These are phyloP conservation scores for Salix koriyanagi DNA, from an alignment of 345 rosid species.

Conservation along the genomic window DNA sequence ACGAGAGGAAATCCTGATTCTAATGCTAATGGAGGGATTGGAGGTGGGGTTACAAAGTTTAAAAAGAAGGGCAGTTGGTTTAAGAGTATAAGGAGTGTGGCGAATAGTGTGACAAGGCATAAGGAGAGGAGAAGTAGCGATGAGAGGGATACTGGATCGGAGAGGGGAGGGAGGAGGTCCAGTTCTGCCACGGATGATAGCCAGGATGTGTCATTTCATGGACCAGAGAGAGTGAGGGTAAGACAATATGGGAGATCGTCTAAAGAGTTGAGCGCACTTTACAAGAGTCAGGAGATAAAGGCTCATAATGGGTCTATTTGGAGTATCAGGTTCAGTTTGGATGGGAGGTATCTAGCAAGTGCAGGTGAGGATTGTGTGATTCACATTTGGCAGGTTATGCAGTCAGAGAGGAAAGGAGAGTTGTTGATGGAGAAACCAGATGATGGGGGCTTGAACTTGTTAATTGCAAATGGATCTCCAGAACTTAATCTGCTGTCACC, in stretches of 20 bases:
- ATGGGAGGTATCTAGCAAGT: conserved; percentile 90
- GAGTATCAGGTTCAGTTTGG: conserved; percentile 93
- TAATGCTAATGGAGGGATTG: conserved; percentile 29
- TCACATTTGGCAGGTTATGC: conserved; percentile 78
- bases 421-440: conserved; percentile 72
- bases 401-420: conserved; percentile 78
- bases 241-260: conserved; percentile 74
- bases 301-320: conserved; percentile 92
- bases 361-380: conserved; percentile 93
- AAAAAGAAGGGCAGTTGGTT: conserved; percentile 85
- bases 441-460: conserved; percentile 52
- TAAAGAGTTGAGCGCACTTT: conserved; percentile 79
- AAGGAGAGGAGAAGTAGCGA: conserved; percentile 89
- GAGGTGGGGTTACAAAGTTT: conserved; percentile 38
- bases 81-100: conserved; percentile 69
- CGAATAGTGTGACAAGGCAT: conserved; percentile 50
- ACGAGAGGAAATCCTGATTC: conserved; percentile 40
- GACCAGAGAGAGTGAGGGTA: conserved; percentile 80
- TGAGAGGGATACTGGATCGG: conserved; percentile 84
- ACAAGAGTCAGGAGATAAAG: conserved; percentile 86
- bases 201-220: conserved; percentile 81
- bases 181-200: conserved; percentile 96
- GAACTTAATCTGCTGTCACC: conserved; percentile 65
- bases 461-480: conserved; percentile 69
- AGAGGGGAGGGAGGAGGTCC: conserved; percentile 84